Base-by-base conservation (phyloP, 1,284 basidiomycete species). In the Austroboletus niveus region DNA sequence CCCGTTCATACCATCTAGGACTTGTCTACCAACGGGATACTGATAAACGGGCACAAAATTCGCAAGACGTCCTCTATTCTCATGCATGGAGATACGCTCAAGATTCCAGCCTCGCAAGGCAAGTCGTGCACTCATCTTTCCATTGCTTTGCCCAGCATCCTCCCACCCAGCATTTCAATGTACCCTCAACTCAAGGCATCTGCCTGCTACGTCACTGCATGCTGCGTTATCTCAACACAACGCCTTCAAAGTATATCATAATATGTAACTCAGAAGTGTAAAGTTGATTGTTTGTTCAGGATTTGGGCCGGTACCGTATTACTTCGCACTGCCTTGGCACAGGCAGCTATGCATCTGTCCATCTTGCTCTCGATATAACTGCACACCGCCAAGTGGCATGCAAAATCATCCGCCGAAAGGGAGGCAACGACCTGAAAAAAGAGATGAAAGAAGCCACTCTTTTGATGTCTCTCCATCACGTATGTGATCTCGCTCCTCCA, bases 311-410 rank as follows among this genome's bases (percentile, higher is more conserved):
- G 41, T 89, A 86, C 63, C 69, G 80, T 14, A 80, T 91, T 20
- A 87, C 84, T 17, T 83, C 85, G 1, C 86, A 90, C 57, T 86
- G 83, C 57, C 76, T 91, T 11, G 88, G 88, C 45, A 84, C 80
- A 29, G 91, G 91, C 1, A 83, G 84, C n/a, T 92, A 90, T 67
- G 88, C 89, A 0, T 85, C 81, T 0, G 87, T 93, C 2, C 83
- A 91, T 63, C 78, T 93, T 31, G 88, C 87, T 12, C 73, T 86
- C 49, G 85, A 90, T 60, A 75, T 75, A 5, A 61, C 68, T n/a
- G 76, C 75, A 32, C 74, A 79, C 57, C 76, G 81, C 43, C 91
- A 93, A 68, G 87, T 89, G 27, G 91, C 91, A 8, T 90, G 89
- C 70, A 94, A 94, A 68, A 89, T 82, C 47, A 85, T 92, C 58